phyloP scores from a whole-genome alignment of 2,329 filamentous ascomycete genomes.

The Xylariaceae sp. region DNA sequence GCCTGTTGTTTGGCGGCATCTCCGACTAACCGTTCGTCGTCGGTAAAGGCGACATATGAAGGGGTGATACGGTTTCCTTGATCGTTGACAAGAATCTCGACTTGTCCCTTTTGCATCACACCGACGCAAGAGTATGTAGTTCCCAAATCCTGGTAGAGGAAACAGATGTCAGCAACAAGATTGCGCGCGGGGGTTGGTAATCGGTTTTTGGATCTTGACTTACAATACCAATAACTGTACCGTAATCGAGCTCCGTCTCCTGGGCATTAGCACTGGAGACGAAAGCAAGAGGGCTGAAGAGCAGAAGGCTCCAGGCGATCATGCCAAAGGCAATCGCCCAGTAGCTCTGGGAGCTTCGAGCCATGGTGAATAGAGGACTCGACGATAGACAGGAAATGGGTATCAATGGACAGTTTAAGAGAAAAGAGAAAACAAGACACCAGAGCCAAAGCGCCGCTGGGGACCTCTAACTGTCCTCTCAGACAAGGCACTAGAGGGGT shows the following conservation, averaged over 20 bases:
- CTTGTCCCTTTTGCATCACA: slow-evolving; percentile 95
- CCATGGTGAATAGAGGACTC: slow-evolving; percentile 48
- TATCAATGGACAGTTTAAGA: slow-evolving; percentile 13
- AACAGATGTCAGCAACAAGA: slow-evolving; percentile 11
- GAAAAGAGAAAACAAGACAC: slow-evolving; percentile 26
- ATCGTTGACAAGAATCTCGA: slow-evolving; percentile 95
- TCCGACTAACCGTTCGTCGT: slow-evolving; percentile 95
- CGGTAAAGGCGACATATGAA: slow-evolving; percentile 95
- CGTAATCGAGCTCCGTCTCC: slow-evolving; percentile 74
- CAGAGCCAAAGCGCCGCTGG: slow-evolving; percentile 32
- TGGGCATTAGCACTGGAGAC: slow-evolving; percentile 78
- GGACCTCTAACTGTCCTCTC: slow-evolving; percentile 34
- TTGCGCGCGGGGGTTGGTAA: not conserved
- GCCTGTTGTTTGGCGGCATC: slow-evolving; percentile 98
- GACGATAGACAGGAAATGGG: slow-evolving; percentile 19
- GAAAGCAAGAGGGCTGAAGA: slow-evolving; percentile 87
- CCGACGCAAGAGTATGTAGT: slow-evolving; percentile 90
- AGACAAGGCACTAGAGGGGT: slow-evolving; percentile 17
- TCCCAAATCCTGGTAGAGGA: slow-evolving; percentile 70
- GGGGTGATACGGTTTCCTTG: slow-evolving; percentile 97
- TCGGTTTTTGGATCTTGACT: slow-evolving; percentile 41
- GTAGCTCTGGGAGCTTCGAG: slow-evolving; percentile 68
- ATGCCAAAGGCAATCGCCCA: slow-evolving; percentile 84
- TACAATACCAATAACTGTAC: slow-evolving; percentile 92
- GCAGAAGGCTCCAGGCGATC: slow-evolving; percentile 88